Conservation (phyloP, 495 filamentous ascomycete genomes). For the Glonium stellatum region DNA sequence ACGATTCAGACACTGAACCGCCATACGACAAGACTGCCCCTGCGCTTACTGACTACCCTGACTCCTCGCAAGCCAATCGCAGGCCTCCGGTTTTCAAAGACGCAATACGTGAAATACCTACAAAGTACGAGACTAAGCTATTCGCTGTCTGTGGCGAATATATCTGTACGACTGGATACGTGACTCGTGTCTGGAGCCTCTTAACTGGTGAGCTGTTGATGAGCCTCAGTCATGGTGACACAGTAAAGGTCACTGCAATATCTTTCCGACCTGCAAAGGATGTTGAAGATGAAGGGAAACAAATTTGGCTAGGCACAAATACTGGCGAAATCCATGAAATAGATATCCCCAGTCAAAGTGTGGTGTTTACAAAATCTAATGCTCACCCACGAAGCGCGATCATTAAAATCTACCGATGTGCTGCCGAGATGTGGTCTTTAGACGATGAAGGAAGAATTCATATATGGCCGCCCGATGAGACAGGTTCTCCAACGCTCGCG, state of each 20-base stretch:
- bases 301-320: slow-evolving; percentile 88
- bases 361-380: slow-evolving; percentile 56
- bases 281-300: slow-evolving; percentile 69
- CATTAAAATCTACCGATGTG: slow-evolving; percentile 77
- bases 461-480: slow-evolving; percentile 77
- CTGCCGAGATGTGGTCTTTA: slow-evolving; percentile 86
- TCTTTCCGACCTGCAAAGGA: slow-evolving; percentile 74
- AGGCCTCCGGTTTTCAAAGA: slow-evolving; percentile 67
- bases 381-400: slow-evolving; percentile 79
- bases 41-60: slow-evolving; percentile 60
- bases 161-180: slow-evolving; percentile 74
- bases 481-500: slow-evolving; percentile 64
- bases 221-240: slow-evolving; percentile 74
- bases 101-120: slow-evolving; percentile 67
- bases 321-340: slow-evolving; percentile 82
- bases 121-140: slow-evolving; percentile 73
- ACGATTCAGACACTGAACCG: slow-evolving; percentile 28
- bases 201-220: slow-evolving; percentile 72
- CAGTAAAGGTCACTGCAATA: slow-evolving; percentile 67
- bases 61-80: slow-evolving; percentile 76
- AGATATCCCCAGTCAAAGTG: slow-evolving; percentile 62
- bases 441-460: slow-evolving; percentile 85
- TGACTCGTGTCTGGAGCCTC: slow-evolving; percentile 82
- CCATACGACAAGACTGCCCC: slow-evolving; percentile 16
- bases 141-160: slow-evolving; percentile 83